Evolutionary conservation across 2,329 filamentous ascomycete species (phyloP).

Genomic region (Talaromyces amestolkiae): DNA sequence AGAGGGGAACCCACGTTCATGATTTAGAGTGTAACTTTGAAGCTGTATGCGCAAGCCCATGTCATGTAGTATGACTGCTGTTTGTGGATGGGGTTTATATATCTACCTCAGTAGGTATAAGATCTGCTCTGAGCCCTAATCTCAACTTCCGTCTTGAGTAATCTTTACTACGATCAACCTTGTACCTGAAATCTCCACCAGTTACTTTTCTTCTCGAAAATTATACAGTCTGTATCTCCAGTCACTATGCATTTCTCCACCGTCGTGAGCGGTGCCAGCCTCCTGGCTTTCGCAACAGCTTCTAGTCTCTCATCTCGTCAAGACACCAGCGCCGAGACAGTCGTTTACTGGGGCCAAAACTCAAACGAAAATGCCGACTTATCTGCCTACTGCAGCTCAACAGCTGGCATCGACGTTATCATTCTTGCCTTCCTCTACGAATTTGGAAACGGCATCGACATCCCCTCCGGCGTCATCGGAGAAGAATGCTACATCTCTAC

Average conservation of each 20-base stretch:
- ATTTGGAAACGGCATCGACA: constrained; percentile 29
- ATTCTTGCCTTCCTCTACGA: constrained; percentile 46
- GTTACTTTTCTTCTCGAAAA: too few relatives aligned
- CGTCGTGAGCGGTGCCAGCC: not conserved
- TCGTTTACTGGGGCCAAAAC: constrained; percentile 20
- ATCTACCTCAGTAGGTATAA: not conserved
- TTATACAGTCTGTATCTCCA: too few relatives aligned
- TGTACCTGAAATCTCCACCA: not conserved
- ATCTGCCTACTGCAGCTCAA: constrained; percentile 37
- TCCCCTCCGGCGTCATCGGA: constrained; percentile 14
- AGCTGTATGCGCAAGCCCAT: not conserved
- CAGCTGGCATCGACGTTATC: constrained; percentile 44
- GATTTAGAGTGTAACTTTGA: not conserved
- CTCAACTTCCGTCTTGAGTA: not conserved
- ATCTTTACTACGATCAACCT: constrained; percentile 1
- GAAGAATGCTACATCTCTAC: constrained; percentile 17
- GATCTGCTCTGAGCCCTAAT: not conserved
- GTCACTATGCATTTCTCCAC: not conserved
- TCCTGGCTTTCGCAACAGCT: not conserved
- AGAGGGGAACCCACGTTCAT: not conserved
- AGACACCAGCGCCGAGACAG: not conserved
- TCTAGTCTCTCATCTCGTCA: not conserved
- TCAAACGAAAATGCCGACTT: constrained; percentile 13
- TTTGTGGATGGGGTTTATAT: not conserved
- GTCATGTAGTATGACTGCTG: not conserved